Evolutionary conservation across 495 filamentous ascomycete species (phyloP), one percentile per base, ranked within the genome.

Genomic region (Hamigera avellanea): DNA sequence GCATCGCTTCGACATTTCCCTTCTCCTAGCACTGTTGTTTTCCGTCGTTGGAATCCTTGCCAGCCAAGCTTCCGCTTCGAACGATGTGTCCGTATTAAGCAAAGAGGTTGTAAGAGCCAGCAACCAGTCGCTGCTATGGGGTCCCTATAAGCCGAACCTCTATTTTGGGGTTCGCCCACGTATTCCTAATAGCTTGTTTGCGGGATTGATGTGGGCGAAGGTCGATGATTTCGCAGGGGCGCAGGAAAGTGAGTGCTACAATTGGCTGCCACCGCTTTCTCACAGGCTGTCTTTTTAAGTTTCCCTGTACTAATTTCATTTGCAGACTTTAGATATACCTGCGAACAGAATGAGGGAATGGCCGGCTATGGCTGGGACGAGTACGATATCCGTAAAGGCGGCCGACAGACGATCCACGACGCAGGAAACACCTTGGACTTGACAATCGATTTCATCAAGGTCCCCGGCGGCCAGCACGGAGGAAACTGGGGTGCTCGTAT

Each of bases 311-410:
- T 23, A 23, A 23, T 23, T 9, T 23, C 5, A 23, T 4, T 9
- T 23, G 9, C 60, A 95, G 87, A 77, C 51, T 77, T 95, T 45
- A 79, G 91, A 41, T 83, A 96, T 56, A 93, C 93, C 0, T 98
- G 91, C 59, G 91, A 96, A 53, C 91, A 98, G 56, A 70, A 88
- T 53, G 86, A 94, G 52, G 82, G 80, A 40, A 95, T 98, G 81
- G 78, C 77, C 28, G 87, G 91, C 25, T 98, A 98, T 54, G 91
- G 89, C 41, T 98, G 91, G 91, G 89, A 96, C 44, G 67, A 91
- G 49, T 98, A 93, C 60, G 91, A 96, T 56, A 76, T 84, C 14
- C 70, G 91, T 33, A 78, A 69, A 29, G 91, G 91, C 45, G 91
- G 91, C 32, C 66, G 79, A 15, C 83, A 98, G 64, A 83, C 81